Evolutionary conservation across 192 early-diverging fungal species (phyloP), one percentile per base, ranked within the genome.

Genomic region (Thamnidium elegans): DNA sequence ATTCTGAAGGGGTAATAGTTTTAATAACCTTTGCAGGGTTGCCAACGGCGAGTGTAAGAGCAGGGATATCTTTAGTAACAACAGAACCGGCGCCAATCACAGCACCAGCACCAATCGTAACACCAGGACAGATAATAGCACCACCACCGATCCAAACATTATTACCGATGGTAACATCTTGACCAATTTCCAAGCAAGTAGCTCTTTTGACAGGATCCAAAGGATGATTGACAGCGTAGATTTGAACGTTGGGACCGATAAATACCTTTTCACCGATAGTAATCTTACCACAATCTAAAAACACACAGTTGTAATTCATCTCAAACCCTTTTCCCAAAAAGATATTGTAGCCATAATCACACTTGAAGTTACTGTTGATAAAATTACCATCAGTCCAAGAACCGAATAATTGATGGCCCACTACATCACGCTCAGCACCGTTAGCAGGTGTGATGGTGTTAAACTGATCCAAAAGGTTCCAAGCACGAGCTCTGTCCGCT

Each of bases 141-240:
- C 83, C 79, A 19, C 92, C 96, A 7, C 96, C 94, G 36, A 98
- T 73, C 94, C 93, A 96, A 32, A 90, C 89, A 67, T 93, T 81
- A 55, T 90, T 85, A 21, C 93, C 94, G 56, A 98, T 97, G 70
- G 60, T 76, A n/a, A 84, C 74, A 2, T 68, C 71, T 59, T 74
- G 70, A 2, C 71, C 80, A 50, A 64, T 78, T 52, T 82, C 80
- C 14, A 72, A 14, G 10, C 72, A 71, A 7, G 60, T 73, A 32
- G 60, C 51, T 44, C 86, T 61, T 48, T 75, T 58, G 36, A 63
- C 66, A 7, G 86, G 84, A 32, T 93, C 88, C 14, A 81, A 7
- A n/a, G 90, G 87, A 65, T 94, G 92, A 43, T 76, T 81, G 6
- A 90, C 89, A 0, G 87, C 74, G 68, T 89, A 92, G 20, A 93